These are phyloP conservation scores for Vararia minispora DNA, from an alignment of 768 basidiomycete genomes.

Conservation along the genomic window DNA sequence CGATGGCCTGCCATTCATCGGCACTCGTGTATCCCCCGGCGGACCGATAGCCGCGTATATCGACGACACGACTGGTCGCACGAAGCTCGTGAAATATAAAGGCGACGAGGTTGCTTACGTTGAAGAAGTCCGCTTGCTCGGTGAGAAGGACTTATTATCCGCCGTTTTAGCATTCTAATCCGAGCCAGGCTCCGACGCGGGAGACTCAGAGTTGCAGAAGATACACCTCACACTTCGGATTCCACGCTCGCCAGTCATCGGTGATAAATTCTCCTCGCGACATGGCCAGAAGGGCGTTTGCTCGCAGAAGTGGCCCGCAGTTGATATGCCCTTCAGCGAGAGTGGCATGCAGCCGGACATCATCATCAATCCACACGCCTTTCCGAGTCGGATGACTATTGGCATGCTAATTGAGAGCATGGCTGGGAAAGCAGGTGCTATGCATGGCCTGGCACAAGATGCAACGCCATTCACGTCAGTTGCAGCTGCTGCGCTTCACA, in stretches of 20 bases:
- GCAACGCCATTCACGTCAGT: constrained; percentile 95
- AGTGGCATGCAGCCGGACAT: constrained; percentile 98
- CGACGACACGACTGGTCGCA: constrained; percentile 75
- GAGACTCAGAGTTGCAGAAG: constrained; percentile 84
- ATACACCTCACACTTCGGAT: constrained; percentile 89
- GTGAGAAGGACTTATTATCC: constrained; percentile 30
- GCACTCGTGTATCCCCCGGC: constrained; percentile 56
- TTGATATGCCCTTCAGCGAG: constrained; percentile 99
- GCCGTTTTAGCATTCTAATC: not conserved
- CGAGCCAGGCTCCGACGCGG: constrained; percentile 64
- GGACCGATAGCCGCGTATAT: constrained; percentile 80
- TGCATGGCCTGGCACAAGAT: constrained; percentile 98
- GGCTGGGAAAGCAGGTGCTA: constrained; percentile 98
- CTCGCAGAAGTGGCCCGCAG: constrained; percentile 95
- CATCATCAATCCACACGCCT: constrained; percentile 99
- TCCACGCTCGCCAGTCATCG: constrained; percentile 91
- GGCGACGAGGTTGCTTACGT: constrained; percentile 87
- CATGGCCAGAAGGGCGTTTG: constrained; percentile 99
- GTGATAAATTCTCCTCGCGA: constrained; percentile 98
- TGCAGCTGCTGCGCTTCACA: too few relatives aligned
- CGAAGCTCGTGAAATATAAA: constrained; percentile 89
- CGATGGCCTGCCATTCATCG: constrained; percentile 82
- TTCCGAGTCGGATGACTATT: constrained; percentile 99
- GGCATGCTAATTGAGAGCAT: constrained; percentile 99
- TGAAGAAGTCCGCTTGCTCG: constrained; percentile 85